phyloP scores from a whole-genome alignment of 352 stramenopile genomes.

The Phytopythium litorale region DNA sequence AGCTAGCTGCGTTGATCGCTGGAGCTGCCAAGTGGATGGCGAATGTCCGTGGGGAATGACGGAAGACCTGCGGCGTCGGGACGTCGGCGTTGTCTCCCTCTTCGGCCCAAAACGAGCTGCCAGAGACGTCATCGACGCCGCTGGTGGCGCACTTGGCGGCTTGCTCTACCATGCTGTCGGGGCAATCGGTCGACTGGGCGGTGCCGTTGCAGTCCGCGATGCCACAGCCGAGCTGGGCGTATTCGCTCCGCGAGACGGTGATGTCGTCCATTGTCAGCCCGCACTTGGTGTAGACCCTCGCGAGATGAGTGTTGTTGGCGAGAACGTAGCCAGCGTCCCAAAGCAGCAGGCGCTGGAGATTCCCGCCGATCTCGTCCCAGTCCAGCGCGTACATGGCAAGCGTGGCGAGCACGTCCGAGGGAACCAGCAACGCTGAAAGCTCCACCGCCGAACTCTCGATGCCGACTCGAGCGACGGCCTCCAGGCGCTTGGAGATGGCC shows the following conservation, averaged over 20 bases:
- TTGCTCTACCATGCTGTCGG: constrained; percentile 23
- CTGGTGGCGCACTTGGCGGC: constrained; percentile 28
- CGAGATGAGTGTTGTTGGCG: constrained; percentile 9
- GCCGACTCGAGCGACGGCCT: constrained; percentile 18
- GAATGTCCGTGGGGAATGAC: constrained; percentile 28
- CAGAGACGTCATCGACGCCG: constrained; percentile 7
- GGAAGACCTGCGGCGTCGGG: constrained; percentile 25
- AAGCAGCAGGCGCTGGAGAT: constrained; percentile 49
- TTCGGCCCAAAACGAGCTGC: constrained; percentile 26
- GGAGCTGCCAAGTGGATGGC: constrained; percentile 28
- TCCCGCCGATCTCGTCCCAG: constrained; percentile 38
- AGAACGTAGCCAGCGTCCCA: constrained; percentile 46
- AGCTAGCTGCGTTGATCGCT: not conserved
- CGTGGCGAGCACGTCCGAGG: constrained; percentile 25
- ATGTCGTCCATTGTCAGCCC: constrained; percentile 44
- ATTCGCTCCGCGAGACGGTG: constrained; percentile 22
- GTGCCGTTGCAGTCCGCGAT: constrained; percentile 10
- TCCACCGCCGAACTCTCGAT: constrained; percentile 25
- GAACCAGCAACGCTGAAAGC: constrained; percentile 16
- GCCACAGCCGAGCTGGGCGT: constrained; percentile 27
- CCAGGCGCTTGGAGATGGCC: constrained; percentile 26
- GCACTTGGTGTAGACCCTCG: constrained; percentile 27
- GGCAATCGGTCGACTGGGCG: constrained; percentile 14
- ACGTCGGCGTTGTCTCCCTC: constrained; percentile 43
- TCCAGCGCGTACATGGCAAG: constrained; percentile 16